Conservation (phyloP, 345 rosid species). For the Carallia brachiata region DNA sequence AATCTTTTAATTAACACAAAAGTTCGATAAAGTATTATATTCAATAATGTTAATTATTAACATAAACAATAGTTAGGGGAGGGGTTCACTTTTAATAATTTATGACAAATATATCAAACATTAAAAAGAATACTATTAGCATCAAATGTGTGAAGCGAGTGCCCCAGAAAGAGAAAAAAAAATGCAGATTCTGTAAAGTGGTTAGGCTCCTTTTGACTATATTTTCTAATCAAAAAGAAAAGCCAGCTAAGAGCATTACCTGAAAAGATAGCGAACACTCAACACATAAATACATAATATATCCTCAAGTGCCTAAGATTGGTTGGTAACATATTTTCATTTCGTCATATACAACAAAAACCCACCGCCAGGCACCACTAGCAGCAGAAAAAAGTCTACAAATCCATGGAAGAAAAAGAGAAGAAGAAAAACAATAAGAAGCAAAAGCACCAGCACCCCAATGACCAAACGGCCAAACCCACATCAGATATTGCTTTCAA, state of each 20-base stretch:
- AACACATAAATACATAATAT: not conserved
- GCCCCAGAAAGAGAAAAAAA: not conserved
- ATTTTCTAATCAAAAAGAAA: slow-evolving; percentile 10
- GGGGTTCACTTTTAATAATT: not conserved
- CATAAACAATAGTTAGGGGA: not conserved
- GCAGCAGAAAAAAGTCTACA: not conserved
- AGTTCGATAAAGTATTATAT: not conserved
- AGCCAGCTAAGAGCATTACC: not conserved
- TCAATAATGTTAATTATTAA: not conserved
- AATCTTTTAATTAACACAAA: too few relatives aligned
- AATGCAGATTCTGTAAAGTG: slow-evolving; percentile 11
- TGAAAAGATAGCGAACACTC: not conserved
- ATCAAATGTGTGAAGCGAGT: not conserved
- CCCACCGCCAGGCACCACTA: slow-evolving; percentile 8
- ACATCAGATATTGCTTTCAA: slow-evolving; percentile 72
- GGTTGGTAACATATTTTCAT: slow-evolving; percentile 12
- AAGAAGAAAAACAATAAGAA: slow-evolving; percentile 61
- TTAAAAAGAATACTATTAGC: slow-evolving; percentile 4
- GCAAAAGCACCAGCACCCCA: slow-evolving; percentile 66
- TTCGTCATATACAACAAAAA: slow-evolving; percentile 7
- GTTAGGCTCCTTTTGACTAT: slow-evolving; percentile 20
- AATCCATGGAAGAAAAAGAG: slow-evolving; percentile 63
- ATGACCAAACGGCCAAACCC: slow-evolving; percentile 44
- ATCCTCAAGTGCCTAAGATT: slow-evolving; percentile 20
- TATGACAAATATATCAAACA: slow-evolving; percentile 1